These are phyloP conservation scores for Sporopachydermia cereana DNA, from an alignment of 1,139 yeast genomes.

Conservation along the genomic window DNA sequence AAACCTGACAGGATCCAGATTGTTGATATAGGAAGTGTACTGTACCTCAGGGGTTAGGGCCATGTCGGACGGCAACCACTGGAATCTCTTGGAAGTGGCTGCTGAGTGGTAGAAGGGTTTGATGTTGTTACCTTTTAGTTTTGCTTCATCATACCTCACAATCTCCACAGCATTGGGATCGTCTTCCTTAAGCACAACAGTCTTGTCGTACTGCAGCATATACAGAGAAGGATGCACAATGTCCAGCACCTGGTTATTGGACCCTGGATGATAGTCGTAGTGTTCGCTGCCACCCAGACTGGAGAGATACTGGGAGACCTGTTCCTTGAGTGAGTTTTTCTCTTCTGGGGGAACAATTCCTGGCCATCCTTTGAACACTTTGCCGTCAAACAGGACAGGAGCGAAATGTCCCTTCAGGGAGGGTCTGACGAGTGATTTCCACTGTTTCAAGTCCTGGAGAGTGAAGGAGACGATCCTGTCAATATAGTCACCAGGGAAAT, in stretches of 20 bases:
- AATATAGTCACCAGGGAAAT: conserved; percentile 7
- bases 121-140: not conserved
- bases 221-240: conserved; percentile 34
- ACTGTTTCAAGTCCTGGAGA: conserved; percentile 25
- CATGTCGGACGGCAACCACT: conserved; percentile 27
- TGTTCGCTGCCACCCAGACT: conserved; percentile 9
- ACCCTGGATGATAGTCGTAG: conserved; percentile 30
- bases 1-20: conserved; percentile 23
- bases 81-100: conserved; percentile 19
- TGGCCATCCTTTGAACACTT: conserved; percentile 6
- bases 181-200: conserved; percentile 18
- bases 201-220: conserved; percentile 27
- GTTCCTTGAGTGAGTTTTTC: not conserved
- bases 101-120: not conserved
- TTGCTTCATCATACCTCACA: not conserved
- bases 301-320: conserved; percentile 1
- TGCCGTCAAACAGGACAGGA: conserved; percentile 8
- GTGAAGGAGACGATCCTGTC: conserved; percentile 21
- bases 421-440: conserved; percentile 14
- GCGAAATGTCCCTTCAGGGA: not conserved
- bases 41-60: not conserved
- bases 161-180: conserved; percentile 17
- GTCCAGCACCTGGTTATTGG: conserved; percentile 28
- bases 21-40: conserved; percentile 24
- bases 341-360: conserved; percentile 4